Evolutionary conservation across 164 flowering plant species (phyloP).

Genomic region (Magnolia changhungtana): DNA sequence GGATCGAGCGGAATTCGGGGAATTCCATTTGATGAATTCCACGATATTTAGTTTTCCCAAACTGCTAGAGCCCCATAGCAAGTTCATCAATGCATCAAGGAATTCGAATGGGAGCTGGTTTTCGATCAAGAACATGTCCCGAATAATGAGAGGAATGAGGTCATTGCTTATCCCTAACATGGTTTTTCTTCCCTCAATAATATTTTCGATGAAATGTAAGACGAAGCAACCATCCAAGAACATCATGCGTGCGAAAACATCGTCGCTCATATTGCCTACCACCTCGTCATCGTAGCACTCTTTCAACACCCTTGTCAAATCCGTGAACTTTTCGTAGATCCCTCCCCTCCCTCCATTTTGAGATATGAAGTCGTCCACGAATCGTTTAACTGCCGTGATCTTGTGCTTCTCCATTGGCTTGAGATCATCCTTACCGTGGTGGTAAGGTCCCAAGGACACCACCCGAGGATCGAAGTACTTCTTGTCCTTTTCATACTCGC

Average conservation of each 20-base stretch:
- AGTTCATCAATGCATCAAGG: too few relatives aligned
- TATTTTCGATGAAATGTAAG: slow-evolving; percentile 2
- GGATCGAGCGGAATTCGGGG: too few relatives aligned
- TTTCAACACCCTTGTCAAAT: background rate
- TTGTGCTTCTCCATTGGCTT: slow-evolving; percentile 16
- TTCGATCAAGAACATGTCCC: too few relatives aligned
- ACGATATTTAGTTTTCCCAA: too few relatives aligned
- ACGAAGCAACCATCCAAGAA: slow-evolving; percentile 24
- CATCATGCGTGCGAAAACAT: slow-evolving; percentile 13
- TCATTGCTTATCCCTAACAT: background rate
- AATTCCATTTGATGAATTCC: too few relatives aligned
- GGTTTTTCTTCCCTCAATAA: background rate
- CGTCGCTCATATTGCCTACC: background rate
- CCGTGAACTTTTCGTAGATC: background rate
- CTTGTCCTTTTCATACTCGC: background rate
- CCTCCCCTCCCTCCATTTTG: background rate
- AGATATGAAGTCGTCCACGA: background rate
- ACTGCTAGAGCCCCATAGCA: background rate
- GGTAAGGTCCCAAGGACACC: slow-evolving; percentile 23
- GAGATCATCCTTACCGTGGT: slow-evolving; percentile 11
- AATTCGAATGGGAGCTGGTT: too few relatives aligned
- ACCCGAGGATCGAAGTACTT: slow-evolving; percentile 4
- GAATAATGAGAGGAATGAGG: too few relatives aligned
- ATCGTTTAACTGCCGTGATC: background rate
- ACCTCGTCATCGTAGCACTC: background rate